Evolutionary conservation across 495 filamentous ascomycete genomes (phyloP), one percentile per base, ranked within the genome.

Genomic region (Penicillium lagena): DNA sequence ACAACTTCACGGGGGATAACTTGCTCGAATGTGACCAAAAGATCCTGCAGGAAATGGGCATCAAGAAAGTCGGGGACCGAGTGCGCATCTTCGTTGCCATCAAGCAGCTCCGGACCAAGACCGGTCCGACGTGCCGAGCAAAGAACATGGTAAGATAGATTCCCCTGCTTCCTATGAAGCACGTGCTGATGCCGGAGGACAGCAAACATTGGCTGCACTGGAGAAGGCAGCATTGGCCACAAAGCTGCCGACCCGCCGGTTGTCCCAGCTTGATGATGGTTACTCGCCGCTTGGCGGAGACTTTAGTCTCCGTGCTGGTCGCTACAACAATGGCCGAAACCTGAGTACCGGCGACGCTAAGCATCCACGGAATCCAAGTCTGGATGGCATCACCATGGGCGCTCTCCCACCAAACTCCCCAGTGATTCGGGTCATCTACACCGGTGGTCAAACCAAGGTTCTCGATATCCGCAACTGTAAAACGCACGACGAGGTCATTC

Each of bases 1-100:
- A 99, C 57, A 86, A 96, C 58, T 95, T 99, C 70, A 97, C 89
- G 57, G 93, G 93, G 42, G 89, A 94, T 63, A 96, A 94, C 56
- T 72, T 99, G 35, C 77, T 99, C 45, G 93, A 99, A 66, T 91
- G 95, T 65, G 93, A 99, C 61, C 94, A 96, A 70, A 82, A 86
- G 41, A 88, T 93, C 37, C 76, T 99, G 45, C 94, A 97, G 66
- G 93, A 99, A 57, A 90, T 99, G 80, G 93, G 93, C 22, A 89
- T 99, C 50, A 95, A 96, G 51, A 99, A 96, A 66, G 85, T 99
- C 43, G 93, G 93, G 39, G 94, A 99, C 66, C 81, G 94, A 31
- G 89, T 99, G n/a, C 84, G 93, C 48, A 85, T 99, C 39, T 90
- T 89, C 63, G 79, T 86, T 56, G 87, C 80, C 51, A 96, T 96